Conservation (phyloP, 495 filamentous ascomycete species). For the Neurospora sp. region DNA sequence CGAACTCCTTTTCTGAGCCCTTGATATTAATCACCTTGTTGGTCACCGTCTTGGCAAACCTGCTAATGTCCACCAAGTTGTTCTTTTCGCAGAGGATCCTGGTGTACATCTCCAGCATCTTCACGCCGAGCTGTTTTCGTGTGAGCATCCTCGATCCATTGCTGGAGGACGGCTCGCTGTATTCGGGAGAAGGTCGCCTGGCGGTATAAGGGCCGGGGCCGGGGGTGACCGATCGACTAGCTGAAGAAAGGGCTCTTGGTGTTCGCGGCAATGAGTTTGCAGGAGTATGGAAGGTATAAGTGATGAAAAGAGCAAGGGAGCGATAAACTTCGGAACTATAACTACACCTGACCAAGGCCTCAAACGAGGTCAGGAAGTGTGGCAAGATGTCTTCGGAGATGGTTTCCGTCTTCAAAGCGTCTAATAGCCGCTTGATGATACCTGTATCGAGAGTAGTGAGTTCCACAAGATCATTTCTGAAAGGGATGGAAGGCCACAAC, state of each 20-base stretch:
- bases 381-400: slow-evolving; percentile 58
- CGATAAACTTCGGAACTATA: slow-evolving; percentile 73
- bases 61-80: slow-evolving; percentile 58
- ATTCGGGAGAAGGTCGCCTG: slow-evolving; percentile 25
- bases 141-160: slow-evolving; percentile 25
- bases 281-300: slow-evolving; percentile 74
- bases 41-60: slow-evolving; percentile 90
- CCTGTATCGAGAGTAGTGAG: slow-evolving; percentile 40
- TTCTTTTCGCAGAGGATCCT: slow-evolving; percentile 66
- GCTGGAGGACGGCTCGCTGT: slow-evolving; percentile 5
- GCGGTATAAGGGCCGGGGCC: slow-evolving; percentile 17
- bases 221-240: slow-evolving; percentile 28
- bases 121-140: slow-evolving; percentile 58
- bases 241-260: slow-evolving; percentile 33
- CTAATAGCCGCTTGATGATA: slow-evolving; percentile 79
- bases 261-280: slow-evolving; percentile 40
- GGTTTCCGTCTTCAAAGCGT: slow-evolving; percentile 79
- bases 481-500: slow-evolving; percentile 23
- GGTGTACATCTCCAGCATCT: slow-evolving; percentile 74
- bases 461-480: slow-evolving; percentile 1
- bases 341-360: slow-evolving; percentile 65
- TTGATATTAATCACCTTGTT: slow-evolving; percentile 62
- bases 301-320: slow-evolving; percentile 85
- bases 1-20: slow-evolving; percentile 11
- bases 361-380: slow-evolving; percentile 68